These are phyloP conservation scores for Phytophthora sp. DNA, from an alignment of 352 stramenopile genomes.

Conservation along the genomic window DNA sequence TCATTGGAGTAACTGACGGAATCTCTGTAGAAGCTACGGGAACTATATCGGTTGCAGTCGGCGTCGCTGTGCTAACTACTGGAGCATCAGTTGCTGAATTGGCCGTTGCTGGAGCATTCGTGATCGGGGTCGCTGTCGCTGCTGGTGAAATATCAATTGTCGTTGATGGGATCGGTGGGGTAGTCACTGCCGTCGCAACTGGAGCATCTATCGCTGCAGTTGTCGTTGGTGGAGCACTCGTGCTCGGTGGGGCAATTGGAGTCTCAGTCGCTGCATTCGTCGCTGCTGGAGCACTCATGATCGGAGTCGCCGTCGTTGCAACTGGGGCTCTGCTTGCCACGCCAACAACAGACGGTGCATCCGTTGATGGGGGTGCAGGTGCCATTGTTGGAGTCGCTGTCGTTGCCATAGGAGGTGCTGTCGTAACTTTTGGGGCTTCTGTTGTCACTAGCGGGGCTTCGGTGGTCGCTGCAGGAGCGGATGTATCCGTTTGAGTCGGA, in stretches of 20 bases:
- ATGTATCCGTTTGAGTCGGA: background rate
- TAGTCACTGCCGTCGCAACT: background rate
- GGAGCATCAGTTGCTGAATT: background rate
- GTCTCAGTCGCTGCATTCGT: too few species aligned
- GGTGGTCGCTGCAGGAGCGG: background rate
- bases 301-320: background rate
- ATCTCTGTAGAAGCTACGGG: slow-evolving; percentile 1
- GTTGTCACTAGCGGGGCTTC: background rate
- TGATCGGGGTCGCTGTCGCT: background rate
- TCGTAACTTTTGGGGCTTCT: slow-evolving; percentile 1
- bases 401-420: slow-evolving; percentile 5
- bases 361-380: too few species aligned
- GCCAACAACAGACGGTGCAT: too few species aligned
- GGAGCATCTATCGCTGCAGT: too few species aligned
- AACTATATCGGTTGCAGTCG: background rate
- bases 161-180: background rate
- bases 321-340: too few species aligned
- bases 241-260: too few species aligned
- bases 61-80: background rate
- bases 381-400: background rate
- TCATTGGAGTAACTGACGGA: background rate
- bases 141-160: background rate
- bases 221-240: too few species aligned
- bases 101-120: background rate
- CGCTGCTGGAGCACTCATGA: background rate